Evolutionary conservation across 768 basidiomycete species (phyloP), one percentile per base, ranked within the genome.

Genomic region (Termitomyces sp.): DNA sequence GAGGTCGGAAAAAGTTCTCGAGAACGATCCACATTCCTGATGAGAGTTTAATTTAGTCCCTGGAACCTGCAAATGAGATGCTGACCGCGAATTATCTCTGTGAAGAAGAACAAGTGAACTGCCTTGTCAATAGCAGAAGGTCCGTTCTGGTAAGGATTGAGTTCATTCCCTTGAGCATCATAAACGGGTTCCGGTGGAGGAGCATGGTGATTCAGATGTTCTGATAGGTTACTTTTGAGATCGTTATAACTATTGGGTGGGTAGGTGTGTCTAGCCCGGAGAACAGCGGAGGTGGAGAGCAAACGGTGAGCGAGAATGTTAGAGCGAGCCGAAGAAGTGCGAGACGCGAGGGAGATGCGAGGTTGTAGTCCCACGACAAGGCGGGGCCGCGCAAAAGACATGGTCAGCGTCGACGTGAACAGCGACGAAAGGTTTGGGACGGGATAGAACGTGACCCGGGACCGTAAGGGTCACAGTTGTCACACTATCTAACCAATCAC

Each of bases 11-110:
- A 76, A 92, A 88, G 66, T 93, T 86, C 73, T 93, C 92, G 58
- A 92, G 56, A 30, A 98, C 95, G 68, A 99, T 88, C 92, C 95
- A 97, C 93, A 98, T 95, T 67, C 96, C 96, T 98, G 65, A 61
- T 47, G 68, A 63, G 35, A 66, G 50, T 54, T 58, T 48, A 53
- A 33, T 20, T 49, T 18, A 35, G 51, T 38, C 24, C 13, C 6
- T 38, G 43, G 52, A 20, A 49, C 43, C 10, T 33, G 44, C 44
- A 46, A 38, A 43, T 24, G 14, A 35, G 22, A 38, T n/a, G 73
- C 85, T 57, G 65, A 94, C 96, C 96, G 81, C 96, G 80, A 68
- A 96, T 75, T 65, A 99, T 97, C 75, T 99, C 97, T 58, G 96
- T 98, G 72, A 99, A 94, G 84, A 99, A 98, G 82, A 98, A 98